Evolutionary conservation across 116 monocot species (phyloP).

Genomic region (Iris pallida): DNA sequence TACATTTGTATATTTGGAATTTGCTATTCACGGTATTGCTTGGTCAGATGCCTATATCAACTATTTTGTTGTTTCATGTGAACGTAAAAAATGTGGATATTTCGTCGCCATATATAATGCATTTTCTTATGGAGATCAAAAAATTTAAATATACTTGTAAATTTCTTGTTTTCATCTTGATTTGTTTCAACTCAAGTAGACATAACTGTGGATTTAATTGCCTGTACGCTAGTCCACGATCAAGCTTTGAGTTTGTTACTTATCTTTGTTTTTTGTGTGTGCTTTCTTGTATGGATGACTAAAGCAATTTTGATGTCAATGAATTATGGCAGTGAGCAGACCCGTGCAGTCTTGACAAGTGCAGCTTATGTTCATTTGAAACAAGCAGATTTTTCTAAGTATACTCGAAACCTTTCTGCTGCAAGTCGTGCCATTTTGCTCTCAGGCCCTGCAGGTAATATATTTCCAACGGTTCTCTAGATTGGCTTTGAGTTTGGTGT

Average conservation of each 20-base stretch:
- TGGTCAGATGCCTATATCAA: no score
- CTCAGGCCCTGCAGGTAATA: slow-evolving; percentile 74
- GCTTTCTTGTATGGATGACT: background rate
- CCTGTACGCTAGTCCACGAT: no score
- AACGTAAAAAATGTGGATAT: no score
- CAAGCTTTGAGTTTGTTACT: background rate
- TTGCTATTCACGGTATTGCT: no score
- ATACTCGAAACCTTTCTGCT: slow-evolving; percentile 67
- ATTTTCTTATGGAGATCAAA: no score
- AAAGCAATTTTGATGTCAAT: slow-evolving; percentile 14
- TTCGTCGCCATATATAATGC: no score
- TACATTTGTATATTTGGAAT: no score
- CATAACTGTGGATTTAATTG: no score
- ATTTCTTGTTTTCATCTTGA: no score
- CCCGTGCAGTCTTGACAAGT: slow-evolving; percentile 61
- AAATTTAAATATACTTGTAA: no score
- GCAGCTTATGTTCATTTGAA: slow-evolving; percentile 80
- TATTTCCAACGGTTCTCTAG: background rate
- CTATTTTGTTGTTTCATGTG: no score
- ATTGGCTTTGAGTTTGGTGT: background rate
- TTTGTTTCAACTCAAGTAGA: no score
- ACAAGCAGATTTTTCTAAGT: slow-evolving; percentile 66
- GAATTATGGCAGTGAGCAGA: slow-evolving; percentile 50
- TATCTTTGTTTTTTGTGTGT: background rate
- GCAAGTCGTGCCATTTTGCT: slow-evolving; percentile 81